Evolutionary conservation across 2,329 filamentous ascomycete genomes (phyloP), one percentile per base, ranked within the genome.

Genomic region (Acephala macrosclerotiorum): DNA sequence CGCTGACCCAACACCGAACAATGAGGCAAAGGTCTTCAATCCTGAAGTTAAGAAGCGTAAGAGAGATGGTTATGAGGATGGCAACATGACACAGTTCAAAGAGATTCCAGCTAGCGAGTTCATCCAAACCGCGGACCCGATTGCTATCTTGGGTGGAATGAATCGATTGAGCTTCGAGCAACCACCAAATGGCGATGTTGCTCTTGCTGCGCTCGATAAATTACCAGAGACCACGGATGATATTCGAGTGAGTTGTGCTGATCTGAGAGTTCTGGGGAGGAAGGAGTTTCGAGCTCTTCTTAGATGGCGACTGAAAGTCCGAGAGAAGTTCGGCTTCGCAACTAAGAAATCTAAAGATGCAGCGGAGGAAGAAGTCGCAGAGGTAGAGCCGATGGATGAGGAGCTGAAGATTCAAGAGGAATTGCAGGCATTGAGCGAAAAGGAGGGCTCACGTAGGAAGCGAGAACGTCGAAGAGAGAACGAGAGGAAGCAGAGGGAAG

Each of bases 21-120:
- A 98, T 72, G 96, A 99, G 78, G 96, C 96, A 45, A 97, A 97
- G 78, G 96, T 99, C 1, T 99, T 95, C 84, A 97, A 99, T 71
- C 96, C 96, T 0, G 96, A 99, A 77, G 85, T 93, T 76, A 99
- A 98, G 85, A 99, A 97, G 87, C 85, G 96, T 65, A 98, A 97
- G 87, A 86, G 96, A 83, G 95, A 97, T 53, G 96, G 96, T 84
- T 99, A 99, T 71, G 95, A 98, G 71, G 96, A 99, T 79, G 95
- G 93, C 40, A 94, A 99, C 71, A 97, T 91, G 78, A 95, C 89
- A 4, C 93, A 97, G 74, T 97, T 91, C 83, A 97, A 97, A 77
- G 93, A 97, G 75, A 87, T 92, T 2, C 83, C 93, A 0, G 95
- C 94, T 0, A 96, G 90, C 77, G 93, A 97, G 63, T 99, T 98